Evolutionary conservation across 2,329 filamentous ascomycete genomes (phyloP), one percentile per base, ranked within the genome.

Genomic region (Clonostachys sp.): DNA sequence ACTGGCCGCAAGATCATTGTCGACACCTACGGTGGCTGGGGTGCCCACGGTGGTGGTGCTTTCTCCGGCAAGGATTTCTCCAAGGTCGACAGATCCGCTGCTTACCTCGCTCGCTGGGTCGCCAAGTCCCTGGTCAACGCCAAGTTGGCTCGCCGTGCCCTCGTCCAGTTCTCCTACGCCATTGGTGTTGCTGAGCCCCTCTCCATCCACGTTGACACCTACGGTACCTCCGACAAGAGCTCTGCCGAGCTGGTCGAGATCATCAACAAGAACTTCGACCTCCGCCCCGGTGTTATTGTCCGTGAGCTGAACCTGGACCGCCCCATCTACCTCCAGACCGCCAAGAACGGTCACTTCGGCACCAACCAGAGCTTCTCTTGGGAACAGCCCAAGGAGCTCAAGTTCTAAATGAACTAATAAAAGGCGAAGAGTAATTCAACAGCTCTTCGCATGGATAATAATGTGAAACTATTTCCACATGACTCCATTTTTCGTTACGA

Each of bases 31-130:
- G 94, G 94, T 80, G 94, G 94, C 65, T 97, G 94, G 94, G 94
- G 94, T 78, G 94, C 94, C 62, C 94, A 99, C 82, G 94, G 94
- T 81, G 94, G 94, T 81, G 94, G 94, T 87, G 94, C 94, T 72
- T 99, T 99, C 88, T 97, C 94, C 64, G 94, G 94, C 66, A 99
- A 99, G 87, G 94, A 99, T 74, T 99, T 96, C 85, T 96, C 91
- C 83, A 99, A 99, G 84, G 94, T 99, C 74, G 94, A 99, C 71
- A 89, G 94, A 63, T 97, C 94, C 46, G 94, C 94, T 58, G 94
- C 94, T 65, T 99, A 99, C 78, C 85, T 97, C 60, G 91, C 83
- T 60, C 91, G 94, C 70, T 99, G 94, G 94, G 91, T 99, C 71
- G 94, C 94, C 77, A 99, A 99, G 84, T 99, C 94, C 40, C 83